These are phyloP conservation scores for Prunus davidiana DNA, from an alignment of 306 rosid genomes.

Conservation along the genomic window DNA sequence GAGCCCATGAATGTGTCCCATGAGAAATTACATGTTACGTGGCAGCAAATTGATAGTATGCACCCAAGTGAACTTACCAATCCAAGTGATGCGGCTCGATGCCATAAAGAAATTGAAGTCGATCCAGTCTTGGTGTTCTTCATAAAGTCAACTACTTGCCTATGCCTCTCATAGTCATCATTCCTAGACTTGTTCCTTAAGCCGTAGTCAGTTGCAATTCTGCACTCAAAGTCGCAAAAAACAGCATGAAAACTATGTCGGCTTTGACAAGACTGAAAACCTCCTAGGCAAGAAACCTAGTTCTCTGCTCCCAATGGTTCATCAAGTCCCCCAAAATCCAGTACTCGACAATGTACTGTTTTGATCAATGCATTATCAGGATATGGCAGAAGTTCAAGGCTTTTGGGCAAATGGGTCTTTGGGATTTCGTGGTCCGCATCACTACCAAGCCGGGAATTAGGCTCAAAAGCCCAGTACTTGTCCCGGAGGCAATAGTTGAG, in stretches of 20 bases:
- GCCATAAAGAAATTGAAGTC: no score
- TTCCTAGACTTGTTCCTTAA: slow-evolving; percentile 71
- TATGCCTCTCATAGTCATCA: slow-evolving; percentile 74
- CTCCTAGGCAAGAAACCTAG: slow-evolving; percentile 51
- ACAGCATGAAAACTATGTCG: slow-evolving; percentile 75
- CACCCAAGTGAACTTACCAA: background rate
- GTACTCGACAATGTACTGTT: slow-evolving; percentile 89
- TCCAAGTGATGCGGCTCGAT: background rate
- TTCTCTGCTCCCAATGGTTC: slow-evolving; percentile 48
- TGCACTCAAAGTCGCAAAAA: slow-evolving; percentile 77
- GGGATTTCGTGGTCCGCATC: slow-evolving; percentile 40
- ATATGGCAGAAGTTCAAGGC: slow-evolving; percentile 50
- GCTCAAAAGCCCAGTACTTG: slow-evolving; percentile 52
- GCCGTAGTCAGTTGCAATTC: slow-evolving; percentile 72
- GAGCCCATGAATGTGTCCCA: background rate
- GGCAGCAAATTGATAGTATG: background rate
- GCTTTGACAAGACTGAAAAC: slow-evolving; percentile 44
- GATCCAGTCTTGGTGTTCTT: slow-evolving; percentile 24
- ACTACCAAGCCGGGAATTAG: slow-evolving; percentile 59
- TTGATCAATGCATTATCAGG: slow-evolving; percentile 81
- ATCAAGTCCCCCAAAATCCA: slow-evolving; percentile 81
- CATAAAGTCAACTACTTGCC: slow-evolving; percentile 60
- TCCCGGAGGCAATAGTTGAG: slow-evolving; percentile 76
- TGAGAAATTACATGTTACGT: background rate
- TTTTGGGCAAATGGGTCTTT: slow-evolving; percentile 14